Conservation (phyloP, 208 protist species). For the Giardia muris region DNA sequence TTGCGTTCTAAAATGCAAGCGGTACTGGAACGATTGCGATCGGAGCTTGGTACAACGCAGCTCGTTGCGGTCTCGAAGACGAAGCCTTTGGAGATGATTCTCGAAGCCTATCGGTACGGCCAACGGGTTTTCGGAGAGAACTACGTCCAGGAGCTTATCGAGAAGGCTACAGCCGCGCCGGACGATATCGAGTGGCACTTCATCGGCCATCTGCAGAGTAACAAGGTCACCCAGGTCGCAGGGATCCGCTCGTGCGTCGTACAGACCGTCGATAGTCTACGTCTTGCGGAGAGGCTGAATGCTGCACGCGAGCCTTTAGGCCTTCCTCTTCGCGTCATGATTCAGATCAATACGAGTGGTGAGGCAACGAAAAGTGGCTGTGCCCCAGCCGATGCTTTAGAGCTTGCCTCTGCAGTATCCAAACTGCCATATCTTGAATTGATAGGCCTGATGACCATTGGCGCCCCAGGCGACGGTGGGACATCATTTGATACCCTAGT, state of each 20-base stretch:
- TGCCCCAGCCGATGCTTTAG: background rate
- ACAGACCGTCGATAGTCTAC: conserved; percentile 67
- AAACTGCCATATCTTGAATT: conserved; percentile 53
- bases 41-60: too few relatives aligned
- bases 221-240: conserved; percentile 72
- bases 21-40: too few relatives aligned
- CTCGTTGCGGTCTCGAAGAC: conserved; percentile 56
- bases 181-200: conserved; percentile 79
- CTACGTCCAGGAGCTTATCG: conserved; percentile 74
- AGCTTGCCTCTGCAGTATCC: background rate
- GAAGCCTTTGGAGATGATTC: conserved; percentile 48
- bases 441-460: conserved; percentile 83
- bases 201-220: conserved; percentile 84
- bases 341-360: conserved; percentile 76
- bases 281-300: conserved; percentile 65
- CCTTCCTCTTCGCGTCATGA: conserved; percentile 54
- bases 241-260: conserved; percentile 56
- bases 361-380: conserved; percentile 55
- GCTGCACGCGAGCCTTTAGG: conserved; percentile 38
- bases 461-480: conserved; percentile 50
- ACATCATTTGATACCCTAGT: conserved; percentile 30
- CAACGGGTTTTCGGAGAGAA: conserved; percentile 77
- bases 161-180: conserved; percentile 54
- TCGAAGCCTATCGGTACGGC: conserved; percentile 45
- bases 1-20: too few relatives aligned